Conservation (phyloP, 1,284 basidiomycete genomes). For the Austroboletus niveus region DNA sequence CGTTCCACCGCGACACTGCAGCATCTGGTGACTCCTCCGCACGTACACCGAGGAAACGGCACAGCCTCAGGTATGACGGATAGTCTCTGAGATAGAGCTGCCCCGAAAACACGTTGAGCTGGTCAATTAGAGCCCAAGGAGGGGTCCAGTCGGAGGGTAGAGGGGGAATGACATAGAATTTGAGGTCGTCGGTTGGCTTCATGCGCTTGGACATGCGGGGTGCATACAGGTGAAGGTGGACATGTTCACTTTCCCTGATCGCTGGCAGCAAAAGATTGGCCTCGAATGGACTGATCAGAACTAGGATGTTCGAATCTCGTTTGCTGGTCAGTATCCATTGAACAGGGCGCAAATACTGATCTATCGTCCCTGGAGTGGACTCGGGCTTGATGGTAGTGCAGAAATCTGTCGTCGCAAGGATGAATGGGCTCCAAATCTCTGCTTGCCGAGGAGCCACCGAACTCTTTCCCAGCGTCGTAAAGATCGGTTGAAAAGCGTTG, state of each 20-base stretch:
- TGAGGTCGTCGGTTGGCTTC: background rate
- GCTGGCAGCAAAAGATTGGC: background rate
- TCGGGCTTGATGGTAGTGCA: too few relatives aligned
- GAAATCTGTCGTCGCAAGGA: conserved; percentile 8
- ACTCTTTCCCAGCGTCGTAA: conserved; percentile 5
- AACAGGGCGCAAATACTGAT: conserved; percentile 39
- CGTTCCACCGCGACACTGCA: too few relatives aligned
- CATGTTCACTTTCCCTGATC: background rate
- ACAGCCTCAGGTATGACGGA: background rate
- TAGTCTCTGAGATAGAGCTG: background rate
- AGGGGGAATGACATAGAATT: background rate
- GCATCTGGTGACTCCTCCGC: too few relatives aligned
- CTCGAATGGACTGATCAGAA: conserved; percentile 40
- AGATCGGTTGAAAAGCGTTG: conserved; percentile 1
- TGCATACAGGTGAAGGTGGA: background rate
- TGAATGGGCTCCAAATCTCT: conserved; percentile 9
- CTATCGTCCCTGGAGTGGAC: background rate
- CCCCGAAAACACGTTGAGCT: too few relatives aligned
- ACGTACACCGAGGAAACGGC: too few relatives aligned
- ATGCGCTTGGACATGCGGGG: background rate
- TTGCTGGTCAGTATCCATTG: conserved; percentile 38
- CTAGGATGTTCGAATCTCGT: conserved; percentile 10
- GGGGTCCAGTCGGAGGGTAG: background rate
- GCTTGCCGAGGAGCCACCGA: background rate
- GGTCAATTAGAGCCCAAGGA: background rate